Percentiles rank a stretch among this genome's conserved stretches.
Conservation (phyloP, 139 green algal species). For the Volvox reticuliferus region DNA sequence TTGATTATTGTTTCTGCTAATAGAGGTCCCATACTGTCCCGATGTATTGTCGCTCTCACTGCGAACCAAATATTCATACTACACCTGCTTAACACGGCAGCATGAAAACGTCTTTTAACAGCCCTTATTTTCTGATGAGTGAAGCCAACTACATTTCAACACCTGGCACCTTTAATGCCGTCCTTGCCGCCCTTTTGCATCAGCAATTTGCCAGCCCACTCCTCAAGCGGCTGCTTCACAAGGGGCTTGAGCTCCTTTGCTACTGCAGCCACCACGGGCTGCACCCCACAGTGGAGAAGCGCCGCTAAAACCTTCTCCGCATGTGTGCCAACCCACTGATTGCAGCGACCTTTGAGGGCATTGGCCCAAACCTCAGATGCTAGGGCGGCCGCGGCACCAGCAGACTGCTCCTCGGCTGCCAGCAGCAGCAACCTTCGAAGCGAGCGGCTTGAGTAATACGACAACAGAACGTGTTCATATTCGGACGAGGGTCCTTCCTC, state of each 20-base stretch:
- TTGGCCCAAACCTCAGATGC: slow-evolving; percentile 64
- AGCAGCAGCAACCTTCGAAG: slow-evolving; percentile 64
- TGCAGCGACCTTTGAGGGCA: slow-evolving; percentile 65
- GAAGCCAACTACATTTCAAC: too few relatives aligned
- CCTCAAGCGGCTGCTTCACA: slow-evolving; percentile 34
- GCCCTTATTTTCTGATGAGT: too few relatives aligned
- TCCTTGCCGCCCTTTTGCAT: background rate
- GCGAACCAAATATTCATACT: too few relatives aligned
- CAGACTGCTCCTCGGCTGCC: slow-evolving; percentile 23
- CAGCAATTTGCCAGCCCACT: slow-evolving; percentile 19
- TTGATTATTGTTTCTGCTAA: too few relatives aligned
- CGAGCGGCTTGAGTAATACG: slow-evolving; percentile 77
- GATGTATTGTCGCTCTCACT: too few relatives aligned
- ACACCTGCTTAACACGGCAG: too few relatives aligned
- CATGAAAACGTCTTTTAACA: too few relatives aligned
- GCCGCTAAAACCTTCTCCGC: slow-evolving; percentile 80
- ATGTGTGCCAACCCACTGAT: slow-evolving; percentile 68
- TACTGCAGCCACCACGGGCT: slow-evolving; percentile 45
- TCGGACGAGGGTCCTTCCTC: slow-evolving; percentile 43
- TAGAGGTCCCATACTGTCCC: too few relatives aligned
- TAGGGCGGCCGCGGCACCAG: slow-evolving; percentile 36
- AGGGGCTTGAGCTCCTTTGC: slow-evolving; percentile 36
- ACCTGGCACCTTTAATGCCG: too few relatives aligned
- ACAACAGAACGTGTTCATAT: slow-evolving; percentile 50
- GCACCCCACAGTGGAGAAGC: slow-evolving; percentile 63